These are phyloP conservation scores for Eucalyptus polybractea DNA, from an alignment of 345 rosid species.

Conservation along the genomic window DNA sequence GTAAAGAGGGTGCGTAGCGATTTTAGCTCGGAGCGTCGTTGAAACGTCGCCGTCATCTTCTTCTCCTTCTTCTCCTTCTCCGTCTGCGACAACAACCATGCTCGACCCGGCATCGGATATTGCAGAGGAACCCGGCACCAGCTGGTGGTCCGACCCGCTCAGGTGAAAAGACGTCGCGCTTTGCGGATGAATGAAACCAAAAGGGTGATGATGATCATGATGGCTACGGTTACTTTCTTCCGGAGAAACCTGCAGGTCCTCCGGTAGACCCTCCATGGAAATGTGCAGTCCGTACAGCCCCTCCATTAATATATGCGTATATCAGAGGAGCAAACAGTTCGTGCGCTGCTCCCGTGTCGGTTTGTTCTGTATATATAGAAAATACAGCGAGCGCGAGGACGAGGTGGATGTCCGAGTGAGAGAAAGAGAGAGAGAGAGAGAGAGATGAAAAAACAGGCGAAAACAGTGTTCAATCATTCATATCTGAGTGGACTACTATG, in stretches of 20 bases:
- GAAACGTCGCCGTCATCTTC: conserved; percentile 5
- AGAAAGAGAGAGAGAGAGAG: neutral
- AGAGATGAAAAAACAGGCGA: neutral
- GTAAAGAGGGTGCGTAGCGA: conserved; percentile 47
- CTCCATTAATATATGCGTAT: conserved; percentile 7
- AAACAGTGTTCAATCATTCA: neutral
- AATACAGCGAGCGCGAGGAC: neutral
- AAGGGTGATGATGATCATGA: neutral
- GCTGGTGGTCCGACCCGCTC: neutral
- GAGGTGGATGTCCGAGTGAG: neutral
- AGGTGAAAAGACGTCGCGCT: neutral
- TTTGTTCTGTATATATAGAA: neutral
- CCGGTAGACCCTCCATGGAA: neutral
- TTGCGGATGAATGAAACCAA: neutral
- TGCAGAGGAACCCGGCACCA: conserved; percentile 13
- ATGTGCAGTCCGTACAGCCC: conserved; percentile 12
- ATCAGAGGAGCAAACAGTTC: neutral
- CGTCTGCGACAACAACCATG: conserved; percentile 10
- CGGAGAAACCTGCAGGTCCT: neutral
- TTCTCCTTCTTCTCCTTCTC: neutral
- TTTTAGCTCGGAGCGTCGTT: conserved; percentile 22
- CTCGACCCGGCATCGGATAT: conserved; percentile 33
- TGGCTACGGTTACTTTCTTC: neutral
- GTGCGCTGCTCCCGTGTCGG: neutral
- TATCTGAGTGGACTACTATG: neutral